These are phyloP conservation scores for Vigna nakashimae DNA, from an alignment of 306 rosid species.

Conservation along the genomic window DNA sequence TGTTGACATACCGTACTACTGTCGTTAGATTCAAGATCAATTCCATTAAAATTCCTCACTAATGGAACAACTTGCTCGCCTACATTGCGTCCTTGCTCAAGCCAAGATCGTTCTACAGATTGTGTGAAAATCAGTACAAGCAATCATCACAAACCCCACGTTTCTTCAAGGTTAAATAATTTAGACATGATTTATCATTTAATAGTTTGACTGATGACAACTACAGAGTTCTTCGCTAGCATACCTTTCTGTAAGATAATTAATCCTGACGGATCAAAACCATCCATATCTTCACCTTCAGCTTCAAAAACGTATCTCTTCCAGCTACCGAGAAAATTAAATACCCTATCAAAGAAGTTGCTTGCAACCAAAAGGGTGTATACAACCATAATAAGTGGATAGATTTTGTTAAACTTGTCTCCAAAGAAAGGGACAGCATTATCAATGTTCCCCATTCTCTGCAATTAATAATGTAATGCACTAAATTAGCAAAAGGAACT, in stretches of 20 bases:
- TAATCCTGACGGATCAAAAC: constrained; percentile 92
- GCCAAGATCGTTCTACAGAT: constrained; percentile 79
- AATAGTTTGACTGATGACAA: neutral
- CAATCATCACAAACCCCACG: constrained; percentile 5
- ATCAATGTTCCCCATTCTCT: constrained; percentile 96
- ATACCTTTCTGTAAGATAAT: constrained; percentile 92
- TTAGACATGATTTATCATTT: constrained; percentile 13
- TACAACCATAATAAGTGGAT: constrained; percentile 96
- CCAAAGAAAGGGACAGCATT: constrained; percentile 92
- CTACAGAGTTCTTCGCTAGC: constrained; percentile 32
- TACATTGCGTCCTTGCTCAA: constrained; percentile 86
- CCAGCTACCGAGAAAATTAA: constrained; percentile 89
- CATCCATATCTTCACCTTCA: constrained; percentile 91
- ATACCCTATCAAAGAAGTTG: constrained; percentile 85
- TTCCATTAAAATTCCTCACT: constrained; percentile 76
- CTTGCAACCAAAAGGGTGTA: constrained; percentile 94
- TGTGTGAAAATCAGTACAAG: constrained; percentile 15
- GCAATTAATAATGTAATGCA: constrained; percentile 55
- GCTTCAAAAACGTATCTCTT: constrained; percentile 79
- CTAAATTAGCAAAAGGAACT: constrained; percentile 41
- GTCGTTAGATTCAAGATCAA: constrained; percentile 67
- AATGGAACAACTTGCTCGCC: constrained; percentile 96
- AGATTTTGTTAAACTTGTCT: constrained; percentile 76
- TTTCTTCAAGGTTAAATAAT: constrained; percentile 12
- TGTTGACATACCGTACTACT: constrained; percentile 61